Base-by-base conservation (phyloP, 495 filamentous ascomycete genomes). In the Hypomontagnella monticulosa region DNA sequence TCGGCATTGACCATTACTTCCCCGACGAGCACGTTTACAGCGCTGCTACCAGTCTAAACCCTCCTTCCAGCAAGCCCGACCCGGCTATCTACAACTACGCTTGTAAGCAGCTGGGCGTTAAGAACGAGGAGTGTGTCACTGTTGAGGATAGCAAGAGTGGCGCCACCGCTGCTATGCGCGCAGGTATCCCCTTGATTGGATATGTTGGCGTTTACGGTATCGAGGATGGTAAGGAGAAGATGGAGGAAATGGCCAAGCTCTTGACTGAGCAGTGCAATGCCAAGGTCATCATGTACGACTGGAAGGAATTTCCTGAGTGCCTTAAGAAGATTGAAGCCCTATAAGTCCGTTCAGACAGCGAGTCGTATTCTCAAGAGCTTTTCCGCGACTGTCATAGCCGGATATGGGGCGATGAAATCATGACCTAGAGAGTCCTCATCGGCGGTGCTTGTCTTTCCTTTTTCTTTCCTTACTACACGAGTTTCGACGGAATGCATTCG, bases 121-220 rank as follows among this genome's bases (percentile, higher is more conserved):
- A 85, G 74, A 81, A 91, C 7, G 83, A 81, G 23, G 90, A 96
- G 82, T 90, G 87, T 52, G 85, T 97, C 30, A 88, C 93, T 3
- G 83, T 97, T 46, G 93, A 97, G 82, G 93, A 97, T 78, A 93
- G 89, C 81, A 93, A 90, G 84, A 91, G 88, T 59, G 93, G 93
- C 59, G 88, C 92, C 18, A 85, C 90, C 44, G 91, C 89, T 50
- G 93, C 88, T 36, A 87, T 91, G 64, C 84, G 90, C 61, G 93
- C 93, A n/a, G 84, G 85, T 19, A 94, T 97, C 67, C 89, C 86
- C 48, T 84, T 89, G 50, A 90, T 97, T 67, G 93, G 86, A 23
- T 97, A 97, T 75, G 92, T 96, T 32, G 93, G 93, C 36, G 89
- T 89, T 70, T 97, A 97, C 72, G 71, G 71, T 34, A 72, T 74